A percentile compares a stretch with the other conserved stretches of the same genome.
phyloP scores from a whole-genome alignment of 257 asterid species.

The Cinchona pubescens region DNA sequence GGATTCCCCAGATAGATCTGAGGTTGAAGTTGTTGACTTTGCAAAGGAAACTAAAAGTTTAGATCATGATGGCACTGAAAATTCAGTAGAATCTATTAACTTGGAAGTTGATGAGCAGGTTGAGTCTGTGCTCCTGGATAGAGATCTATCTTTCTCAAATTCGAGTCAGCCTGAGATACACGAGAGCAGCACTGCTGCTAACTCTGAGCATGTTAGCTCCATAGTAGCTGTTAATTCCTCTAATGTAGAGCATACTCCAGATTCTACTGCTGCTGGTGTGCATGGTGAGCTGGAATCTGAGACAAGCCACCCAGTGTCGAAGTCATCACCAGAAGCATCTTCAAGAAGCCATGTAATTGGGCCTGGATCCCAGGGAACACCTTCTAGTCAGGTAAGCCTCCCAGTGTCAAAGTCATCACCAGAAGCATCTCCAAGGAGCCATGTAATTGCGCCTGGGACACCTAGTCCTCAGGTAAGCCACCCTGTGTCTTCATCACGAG shows the following conservation, averaged over 20 bases:
- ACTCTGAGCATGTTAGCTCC: constrained; percentile 29
- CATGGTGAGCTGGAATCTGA: constrained; percentile 44
- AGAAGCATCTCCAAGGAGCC: constrained; percentile 77
- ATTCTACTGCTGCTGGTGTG: constrained; percentile 31
- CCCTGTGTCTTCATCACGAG: constrained; percentile 47
- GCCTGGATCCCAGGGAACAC: constrained; percentile 74
- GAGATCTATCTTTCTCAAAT: constrained; percentile 33
- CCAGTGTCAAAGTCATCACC: constrained; percentile 48
- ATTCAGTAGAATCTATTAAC: constrained; percentile 30
- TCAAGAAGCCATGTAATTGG: constrained; percentile 60
- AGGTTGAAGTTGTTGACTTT: constrained; percentile 42
- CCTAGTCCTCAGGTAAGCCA: constrained; percentile 63
- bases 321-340: constrained; percentile 69
- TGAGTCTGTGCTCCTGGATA: constrained; percentile 30
- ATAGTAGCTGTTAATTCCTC: constrained; percentile 26
- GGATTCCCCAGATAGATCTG: constrained; percentile 76
- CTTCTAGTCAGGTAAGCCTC: constrained; percentile 58
- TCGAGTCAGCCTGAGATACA: constrained; percentile 34
- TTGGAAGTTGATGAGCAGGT: constrained; percentile 37
- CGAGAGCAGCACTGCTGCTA: constrained; percentile 26
- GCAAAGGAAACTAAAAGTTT: constrained; percentile 39
- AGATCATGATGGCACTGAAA: constrained; percentile 29
- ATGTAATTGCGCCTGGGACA: constrained; percentile 52
- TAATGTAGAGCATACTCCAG: constrained; percentile 41
- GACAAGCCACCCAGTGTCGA: constrained; percentile 30